A percentile compares a stretch with the other conserved stretches of the same genome.
Evolutionary conservation across 2,329 filamentous ascomycete genomes (phyloP).

Genomic region (Diaporthe sp.): DNA sequence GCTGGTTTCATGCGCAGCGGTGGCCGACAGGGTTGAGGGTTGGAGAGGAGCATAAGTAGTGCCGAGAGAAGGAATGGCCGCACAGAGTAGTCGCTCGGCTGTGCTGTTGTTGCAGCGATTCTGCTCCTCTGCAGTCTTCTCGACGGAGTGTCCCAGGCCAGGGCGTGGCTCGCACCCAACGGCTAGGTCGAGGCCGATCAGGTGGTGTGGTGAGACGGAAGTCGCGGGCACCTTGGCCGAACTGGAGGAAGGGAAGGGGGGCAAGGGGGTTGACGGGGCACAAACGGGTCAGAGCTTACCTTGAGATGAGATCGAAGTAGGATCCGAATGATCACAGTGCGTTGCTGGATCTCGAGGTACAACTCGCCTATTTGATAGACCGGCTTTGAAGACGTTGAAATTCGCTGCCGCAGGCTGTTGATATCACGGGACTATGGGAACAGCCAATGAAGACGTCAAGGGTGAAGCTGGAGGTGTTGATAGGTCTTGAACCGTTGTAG

Average conservation of each 20-base stretch:
- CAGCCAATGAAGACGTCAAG: conserved; percentile 60
- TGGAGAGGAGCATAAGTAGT: background rate
- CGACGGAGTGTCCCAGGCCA: background rate
- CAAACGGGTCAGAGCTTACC: conserved; percentile 11
- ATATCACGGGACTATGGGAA: conserved; percentile 63
- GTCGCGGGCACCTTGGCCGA: background rate
- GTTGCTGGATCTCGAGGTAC: conserved; percentile 19
- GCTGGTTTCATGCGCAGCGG: background rate
- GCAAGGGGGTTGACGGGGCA: conserved; percentile 4
- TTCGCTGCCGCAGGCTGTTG: conserved; percentile 54
- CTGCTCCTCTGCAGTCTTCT: background rate
- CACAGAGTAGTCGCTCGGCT: conserved; percentile 21
- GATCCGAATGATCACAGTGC: conserved; percentile 19
- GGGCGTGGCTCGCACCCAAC: background rate
- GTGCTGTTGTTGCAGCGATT: conserved; percentile 13
- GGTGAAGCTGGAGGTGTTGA: conserved; percentile 57
- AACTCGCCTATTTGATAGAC: conserved; percentile 44
- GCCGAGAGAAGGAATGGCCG: background rate
- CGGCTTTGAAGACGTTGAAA: conserved; percentile 43
- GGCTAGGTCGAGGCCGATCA: background rate
- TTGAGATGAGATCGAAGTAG: background rate
- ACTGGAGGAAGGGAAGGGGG: conserved; percentile 13
- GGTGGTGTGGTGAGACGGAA: conserved; percentile 23
- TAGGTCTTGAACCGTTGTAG: conserved; percentile 56
- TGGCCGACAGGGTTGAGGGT: background rate